Percentiles rank a stretch among this genome's conserved stretches.
phyloP scores from a whole-genome alignment of 257 asterid species.

The Solanum paucissectum region DNA sequence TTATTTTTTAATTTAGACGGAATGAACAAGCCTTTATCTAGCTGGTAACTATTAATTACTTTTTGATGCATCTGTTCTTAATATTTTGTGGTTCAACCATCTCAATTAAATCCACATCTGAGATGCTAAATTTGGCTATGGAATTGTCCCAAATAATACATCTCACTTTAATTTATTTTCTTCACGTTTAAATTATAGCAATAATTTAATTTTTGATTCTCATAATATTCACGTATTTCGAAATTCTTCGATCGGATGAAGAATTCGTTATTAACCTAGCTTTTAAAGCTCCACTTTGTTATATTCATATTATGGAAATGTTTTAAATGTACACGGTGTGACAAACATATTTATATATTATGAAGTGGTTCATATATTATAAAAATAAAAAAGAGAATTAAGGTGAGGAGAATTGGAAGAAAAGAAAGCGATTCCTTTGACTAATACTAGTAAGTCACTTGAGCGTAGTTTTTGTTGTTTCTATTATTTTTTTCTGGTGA shows the following conservation, averaged over 20 bases:
- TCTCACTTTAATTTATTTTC: neutral
- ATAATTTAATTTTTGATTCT: neutral
- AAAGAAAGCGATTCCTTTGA: neutral
- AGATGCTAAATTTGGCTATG: neutral
- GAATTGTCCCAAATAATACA: neutral
- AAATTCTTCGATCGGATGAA: neutral
- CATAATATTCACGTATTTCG: neutral
- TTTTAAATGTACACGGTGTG: neutral
- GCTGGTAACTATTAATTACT: neutral
- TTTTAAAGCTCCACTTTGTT: neutral
- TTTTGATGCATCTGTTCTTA: neutral
- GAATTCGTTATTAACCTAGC: neutral
- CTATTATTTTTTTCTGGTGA: neutral
- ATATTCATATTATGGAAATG: neutral
- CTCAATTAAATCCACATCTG: neutral
- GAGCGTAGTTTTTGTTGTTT: neutral
- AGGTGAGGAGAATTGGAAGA: neutral
- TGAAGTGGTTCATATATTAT: neutral
- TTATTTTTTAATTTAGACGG: neutral
- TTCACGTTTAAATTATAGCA: neutral
- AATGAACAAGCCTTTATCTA: neutral
- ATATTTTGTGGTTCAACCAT: neutral
- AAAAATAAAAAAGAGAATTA: neutral
- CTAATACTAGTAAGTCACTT: neutral
- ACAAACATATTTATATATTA: neutral